Evolutionary conservation across 805 yeast species (phyloP).

Genomic region (Saccharomycopsis lassenensis): DNA sequence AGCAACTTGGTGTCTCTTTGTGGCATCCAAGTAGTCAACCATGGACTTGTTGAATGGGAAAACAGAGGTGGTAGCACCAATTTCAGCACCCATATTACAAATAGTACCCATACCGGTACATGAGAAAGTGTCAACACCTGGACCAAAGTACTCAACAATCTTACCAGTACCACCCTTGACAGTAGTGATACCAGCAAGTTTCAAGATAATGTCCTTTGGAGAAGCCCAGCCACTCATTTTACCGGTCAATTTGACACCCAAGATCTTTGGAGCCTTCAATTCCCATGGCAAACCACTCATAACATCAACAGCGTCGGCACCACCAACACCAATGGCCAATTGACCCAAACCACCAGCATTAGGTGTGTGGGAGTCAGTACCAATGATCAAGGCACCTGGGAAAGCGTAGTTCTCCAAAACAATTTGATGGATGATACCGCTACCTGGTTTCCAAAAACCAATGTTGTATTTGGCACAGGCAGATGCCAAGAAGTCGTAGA

Average conservation of each 20-base stretch:
- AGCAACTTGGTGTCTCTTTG: slow-evolving; percentile 76
- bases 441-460: slow-evolving; percentile 99
- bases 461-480: slow-evolving; percentile 94
- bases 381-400: slow-evolving; percentile 95
- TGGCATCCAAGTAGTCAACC: slow-evolving; percentile 68
- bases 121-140: slow-evolving; percentile 77
- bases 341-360: slow-evolving; percentile 99
- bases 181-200: slow-evolving; percentile 83
- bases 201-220: slow-evolving; percentile 93
- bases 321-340: slow-evolving; percentile 98
- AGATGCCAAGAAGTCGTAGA: slow-evolving; percentile 84
- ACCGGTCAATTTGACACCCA: slow-evolving; percentile 93
- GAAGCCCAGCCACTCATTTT: slow-evolving; percentile 86
- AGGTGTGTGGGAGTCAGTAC: slow-evolving; percentile 98
- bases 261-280: slow-evolving; percentile 88
- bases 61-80: slow-evolving; percentile 96
- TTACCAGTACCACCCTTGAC: slow-evolving; percentile 98
- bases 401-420: slow-evolving; percentile 93
- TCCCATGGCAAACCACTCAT: slow-evolving; percentile 98
- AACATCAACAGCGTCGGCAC: slow-evolving; percentile 99
- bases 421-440: slow-evolving; percentile 97
- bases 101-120: slow-evolving; percentile 99
- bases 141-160: slow-evolving; percentile 94
- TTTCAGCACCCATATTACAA: slow-evolving; percentile 99
- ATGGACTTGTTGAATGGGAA: slow-evolving; percentile 81